Percentiles rank a stretch among this genome's conserved stretches.
These are phyloP conservation scores for Apiospora malaysiana DNA, from an alignment of 2,329 filamentous ascomycete genomes.

Conservation along the genomic window DNA sequence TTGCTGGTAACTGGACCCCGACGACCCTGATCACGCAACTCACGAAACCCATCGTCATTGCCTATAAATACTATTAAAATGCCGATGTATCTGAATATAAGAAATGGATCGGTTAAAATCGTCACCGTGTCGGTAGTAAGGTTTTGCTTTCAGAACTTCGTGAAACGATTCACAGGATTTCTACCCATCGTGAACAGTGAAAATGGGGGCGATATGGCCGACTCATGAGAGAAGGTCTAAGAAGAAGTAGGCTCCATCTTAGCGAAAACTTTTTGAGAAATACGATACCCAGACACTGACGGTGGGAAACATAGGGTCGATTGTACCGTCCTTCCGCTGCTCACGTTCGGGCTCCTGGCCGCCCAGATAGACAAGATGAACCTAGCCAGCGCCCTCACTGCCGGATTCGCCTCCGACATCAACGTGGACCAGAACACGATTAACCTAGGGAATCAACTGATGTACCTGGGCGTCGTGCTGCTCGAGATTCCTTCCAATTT, in stretches of 20 bases:
- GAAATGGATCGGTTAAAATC: too few relatives aligned
- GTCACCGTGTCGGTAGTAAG: too few relatives aligned
- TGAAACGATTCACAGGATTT: not conserved
- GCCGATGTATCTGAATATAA: not conserved
- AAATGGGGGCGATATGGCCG: not conserved
- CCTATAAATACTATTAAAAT: not conserved
- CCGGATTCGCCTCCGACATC: constrained; percentile 51
- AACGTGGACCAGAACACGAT: constrained; percentile 51
- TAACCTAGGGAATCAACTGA: constrained; percentile 59
- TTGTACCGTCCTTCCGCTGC: constrained; percentile 51
- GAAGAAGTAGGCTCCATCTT: not conserved
- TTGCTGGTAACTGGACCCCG: not conserved
- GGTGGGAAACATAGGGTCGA: constrained; percentile 45
- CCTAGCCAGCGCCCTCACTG: constrained; percentile 57
- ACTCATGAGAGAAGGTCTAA: not conserved
- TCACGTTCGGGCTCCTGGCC: constrained; percentile 55
- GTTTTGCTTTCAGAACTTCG: not conserved
- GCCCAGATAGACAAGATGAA: constrained; percentile 61
- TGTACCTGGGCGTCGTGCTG: constrained; percentile 57
- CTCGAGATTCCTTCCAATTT: constrained; percentile 61
- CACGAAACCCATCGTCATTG: not conserved
- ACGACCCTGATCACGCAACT: not conserved
- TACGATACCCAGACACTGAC: not conserved
- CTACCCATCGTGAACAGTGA: not conserved
- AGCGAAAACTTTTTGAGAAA: rapidly evolving